Percentiles rank a stretch among this genome's conserved stretches.
Conservation (phyloP, 78 protist genomes). For the Bigelowiella natans region DNA sequence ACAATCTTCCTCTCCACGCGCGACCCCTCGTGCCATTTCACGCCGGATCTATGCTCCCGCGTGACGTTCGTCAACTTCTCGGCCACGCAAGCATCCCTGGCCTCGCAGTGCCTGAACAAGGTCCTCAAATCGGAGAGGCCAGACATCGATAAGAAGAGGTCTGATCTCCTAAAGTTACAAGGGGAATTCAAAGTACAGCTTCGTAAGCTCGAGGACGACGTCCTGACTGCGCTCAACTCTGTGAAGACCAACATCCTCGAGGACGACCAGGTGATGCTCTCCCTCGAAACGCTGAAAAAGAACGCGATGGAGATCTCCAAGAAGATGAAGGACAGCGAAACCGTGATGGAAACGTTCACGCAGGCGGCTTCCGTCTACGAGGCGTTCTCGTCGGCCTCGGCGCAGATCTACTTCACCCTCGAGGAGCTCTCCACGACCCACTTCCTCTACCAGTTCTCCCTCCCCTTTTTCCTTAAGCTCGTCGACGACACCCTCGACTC, state of each 20-base stretch:
- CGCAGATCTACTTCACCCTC: conserved; percentile 68
- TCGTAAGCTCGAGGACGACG: conserved; percentile 68
- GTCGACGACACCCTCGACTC: conserved; percentile 46
- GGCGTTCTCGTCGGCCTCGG: conserved; percentile 57
- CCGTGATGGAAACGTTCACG: conserved; percentile 46
- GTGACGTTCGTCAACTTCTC: conserved; percentile 35
- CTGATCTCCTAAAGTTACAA: conserved; percentile 67
- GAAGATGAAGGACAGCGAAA: conserved; percentile 63
- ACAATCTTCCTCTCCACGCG: conserved; percentile 72
- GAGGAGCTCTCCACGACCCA: conserved; percentile 62
- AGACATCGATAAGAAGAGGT: conserved; percentile 67
- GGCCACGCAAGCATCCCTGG: conserved; percentile 33
- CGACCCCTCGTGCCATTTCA: conserved; percentile 34
- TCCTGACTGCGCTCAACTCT: conserved; percentile 62
- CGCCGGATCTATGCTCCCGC: conserved; percentile 53
- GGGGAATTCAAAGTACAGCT: conserved; percentile 75
- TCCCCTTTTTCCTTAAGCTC: conserved; percentile 67
- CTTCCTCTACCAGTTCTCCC: conserved; percentile 79
- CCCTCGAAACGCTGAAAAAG: conserved; percentile 71
- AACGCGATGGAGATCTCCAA: conserved; percentile 54
- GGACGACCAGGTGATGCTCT: conserved; percentile 68
- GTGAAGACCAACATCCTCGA: conserved; percentile 64
- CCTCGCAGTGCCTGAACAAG: conserved; percentile 2
- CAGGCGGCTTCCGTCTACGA: conserved; percentile 46
- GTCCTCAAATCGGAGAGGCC: conserved; percentile 46